Conservation (phyloP, 495 filamentous ascomycete genomes). For the Hyaloscypha finlandica region DNA sequence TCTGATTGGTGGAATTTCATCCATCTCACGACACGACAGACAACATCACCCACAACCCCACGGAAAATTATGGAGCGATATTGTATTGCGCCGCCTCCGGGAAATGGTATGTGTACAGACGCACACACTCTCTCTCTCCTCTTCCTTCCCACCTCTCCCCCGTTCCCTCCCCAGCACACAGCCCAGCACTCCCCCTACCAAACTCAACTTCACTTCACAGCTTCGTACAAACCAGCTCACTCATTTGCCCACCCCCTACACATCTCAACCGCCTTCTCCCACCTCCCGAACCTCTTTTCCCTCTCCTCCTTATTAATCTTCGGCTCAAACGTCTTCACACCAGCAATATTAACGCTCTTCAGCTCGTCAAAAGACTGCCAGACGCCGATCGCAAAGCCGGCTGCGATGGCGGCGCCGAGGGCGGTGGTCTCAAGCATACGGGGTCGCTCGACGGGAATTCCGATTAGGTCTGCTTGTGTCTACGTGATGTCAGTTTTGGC, state of each 20-base stretch:
- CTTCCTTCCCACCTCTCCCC: not conserved
- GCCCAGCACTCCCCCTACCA: too few relatives aligned
- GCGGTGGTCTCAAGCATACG: slow-evolving; percentile 95
- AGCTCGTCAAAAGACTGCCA: slow-evolving; percentile 83
- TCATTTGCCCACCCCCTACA: slow-evolving; percentile 72
- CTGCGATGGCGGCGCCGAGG: slow-evolving; percentile 87
- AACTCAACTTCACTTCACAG: not conserved
- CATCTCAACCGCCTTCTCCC: slow-evolving; percentile 88
- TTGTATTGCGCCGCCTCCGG: not conserved
- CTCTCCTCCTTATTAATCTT: slow-evolving; percentile 60
- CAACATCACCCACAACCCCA: too few relatives aligned
- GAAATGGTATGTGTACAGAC: not conserved
- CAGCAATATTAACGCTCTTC: slow-evolving; percentile 71
- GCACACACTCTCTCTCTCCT: not conserved
- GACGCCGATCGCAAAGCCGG: slow-evolving; percentile 79
- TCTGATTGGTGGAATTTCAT: not conserved
- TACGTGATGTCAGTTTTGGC: slow-evolving; percentile 35
- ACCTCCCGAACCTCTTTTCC: slow-evolving; percentile 69
- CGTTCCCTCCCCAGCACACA: too few relatives aligned
- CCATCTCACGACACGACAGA: not conserved
- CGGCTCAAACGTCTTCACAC: slow-evolving; percentile 73
- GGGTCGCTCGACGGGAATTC: slow-evolving; percentile 83
- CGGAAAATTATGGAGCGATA: too few relatives aligned
- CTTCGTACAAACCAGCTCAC: not conserved
- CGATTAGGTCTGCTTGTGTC: slow-evolving; percentile 88